phyloP scores from a whole-genome alignment of 2,329 filamentous ascomycete genomes.

The Phyllosticta citrichinensis region DNA sequence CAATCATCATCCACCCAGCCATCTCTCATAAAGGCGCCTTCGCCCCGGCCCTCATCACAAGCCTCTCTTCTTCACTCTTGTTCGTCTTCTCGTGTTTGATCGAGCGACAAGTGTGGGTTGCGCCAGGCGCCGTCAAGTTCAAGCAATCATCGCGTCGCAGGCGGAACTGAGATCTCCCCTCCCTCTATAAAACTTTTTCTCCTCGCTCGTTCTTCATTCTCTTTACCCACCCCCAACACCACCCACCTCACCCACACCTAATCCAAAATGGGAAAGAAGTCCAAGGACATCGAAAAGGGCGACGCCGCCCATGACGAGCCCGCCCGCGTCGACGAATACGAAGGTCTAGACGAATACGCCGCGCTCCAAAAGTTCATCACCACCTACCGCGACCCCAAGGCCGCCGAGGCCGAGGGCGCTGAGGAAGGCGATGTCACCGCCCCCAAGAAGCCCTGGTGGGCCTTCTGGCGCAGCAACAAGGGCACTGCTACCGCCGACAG shows the following conservation, averaged over 20 bases:
- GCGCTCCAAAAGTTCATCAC: conserved; percentile 59
- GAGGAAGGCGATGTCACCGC: conserved; percentile 31
- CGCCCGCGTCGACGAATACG: conserved; percentile 17
- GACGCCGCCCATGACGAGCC: background rate
- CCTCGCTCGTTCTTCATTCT: background rate
- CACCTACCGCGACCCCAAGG: conserved; percentile 52
- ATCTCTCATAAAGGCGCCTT: conserved; percentile 5
- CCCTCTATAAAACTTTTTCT: background rate
- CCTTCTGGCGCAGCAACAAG: conserved; percentile 42
- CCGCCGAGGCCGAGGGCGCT: conserved; percentile 27
- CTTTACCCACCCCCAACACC: background rate
- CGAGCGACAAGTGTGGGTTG: conserved; percentile 11
- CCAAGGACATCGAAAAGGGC: conserved; percentile 9
- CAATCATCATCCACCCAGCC: background rate
- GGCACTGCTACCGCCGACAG: conserved; percentile 26
- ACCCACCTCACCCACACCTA: background rate
- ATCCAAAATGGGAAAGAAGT: conserved; percentile 6
- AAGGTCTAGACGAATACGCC: conserved; percentile 52
- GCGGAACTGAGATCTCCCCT: background rate
- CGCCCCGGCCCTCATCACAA: background rate
- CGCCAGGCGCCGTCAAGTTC: conserved; percentile 8
- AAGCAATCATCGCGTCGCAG: background rate
- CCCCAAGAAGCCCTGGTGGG: conserved; percentile 47
- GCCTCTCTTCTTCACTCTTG: conserved; percentile 7
- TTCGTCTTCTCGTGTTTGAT: conserved; percentile 11